Evolutionary conservation across 1,139 yeast species (phyloP).

Genomic region (Geotrichum klebahnii): DNA sequence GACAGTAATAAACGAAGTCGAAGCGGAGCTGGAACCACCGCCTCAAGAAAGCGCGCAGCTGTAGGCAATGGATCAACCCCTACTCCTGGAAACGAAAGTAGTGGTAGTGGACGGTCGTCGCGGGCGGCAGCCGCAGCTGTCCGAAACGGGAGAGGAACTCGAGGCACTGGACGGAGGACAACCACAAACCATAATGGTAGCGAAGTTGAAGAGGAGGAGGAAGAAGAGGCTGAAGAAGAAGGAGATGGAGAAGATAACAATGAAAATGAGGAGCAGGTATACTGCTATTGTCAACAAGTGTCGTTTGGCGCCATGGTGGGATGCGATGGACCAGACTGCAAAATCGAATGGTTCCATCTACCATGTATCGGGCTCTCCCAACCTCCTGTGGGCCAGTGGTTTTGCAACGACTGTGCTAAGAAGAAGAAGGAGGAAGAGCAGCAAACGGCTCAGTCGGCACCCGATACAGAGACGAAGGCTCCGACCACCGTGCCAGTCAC

Average conservation of each 20-base stretch:
- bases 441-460: no score
- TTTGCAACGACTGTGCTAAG: constrained; percentile 76
- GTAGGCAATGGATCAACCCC: constrained; percentile 10
- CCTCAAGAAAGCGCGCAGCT: constrained; percentile 17
- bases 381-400: constrained; percentile 96
- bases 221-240: constrained; percentile 15
- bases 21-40: not conserved
- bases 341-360: constrained; percentile 94
- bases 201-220: constrained; percentile 16
- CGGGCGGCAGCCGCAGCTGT: constrained; percentile 21
- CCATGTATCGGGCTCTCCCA: constrained; percentile 90
- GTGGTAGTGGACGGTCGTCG: constrained; percentile 11
- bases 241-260: constrained; percentile 14
- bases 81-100: constrained; percentile 10
- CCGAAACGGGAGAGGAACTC: constrained; percentile 19
- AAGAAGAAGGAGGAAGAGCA: constrained; percentile 28
- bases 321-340: constrained; percentile 91
- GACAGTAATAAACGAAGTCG: constrained; percentile 12
- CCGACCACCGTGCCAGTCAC: not conserved
- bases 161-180: constrained; percentile 4
- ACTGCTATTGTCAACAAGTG: constrained; percentile 93
- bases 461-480: constrained; percentile 17
- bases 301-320: constrained; percentile 99
- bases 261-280: constrained; percentile 61
- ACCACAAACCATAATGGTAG: not conserved